Percentiles rank a stretch among this genome's conserved stretches.
Conservation (phyloP, 306 rosid genomes). For the Astragalus membranaceus region DNA sequence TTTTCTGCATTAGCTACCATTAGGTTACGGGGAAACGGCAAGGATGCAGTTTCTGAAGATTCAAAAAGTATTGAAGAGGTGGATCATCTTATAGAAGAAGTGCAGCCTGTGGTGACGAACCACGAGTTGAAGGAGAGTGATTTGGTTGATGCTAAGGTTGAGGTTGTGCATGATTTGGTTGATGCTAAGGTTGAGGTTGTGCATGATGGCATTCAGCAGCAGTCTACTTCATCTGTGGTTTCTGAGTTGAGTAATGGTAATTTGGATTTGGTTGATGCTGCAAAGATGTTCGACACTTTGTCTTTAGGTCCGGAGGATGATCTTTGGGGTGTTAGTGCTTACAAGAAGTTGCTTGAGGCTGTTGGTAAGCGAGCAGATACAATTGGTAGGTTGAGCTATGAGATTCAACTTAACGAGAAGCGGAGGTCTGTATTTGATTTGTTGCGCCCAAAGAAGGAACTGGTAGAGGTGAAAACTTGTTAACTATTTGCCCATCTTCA, state of each 20-base stretch:
- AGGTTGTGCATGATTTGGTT: no score
- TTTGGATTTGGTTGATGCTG: slow-evolving; percentile 36
- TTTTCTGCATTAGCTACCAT: slow-evolving; percentile 29
- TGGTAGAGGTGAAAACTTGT: slow-evolving; percentile 41
- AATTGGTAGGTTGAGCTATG: slow-evolving; percentile 31
- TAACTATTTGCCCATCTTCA: background rate
- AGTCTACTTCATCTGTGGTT: slow-evolving; percentile 39
- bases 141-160: no score
- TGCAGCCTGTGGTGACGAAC: slow-evolving; percentile 17
- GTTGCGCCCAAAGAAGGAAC: slow-evolving; percentile 45
- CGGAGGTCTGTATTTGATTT: slow-evolving; percentile 10
- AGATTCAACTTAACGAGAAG: slow-evolving; percentile 48
- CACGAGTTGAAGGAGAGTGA: slow-evolving; percentile 22
- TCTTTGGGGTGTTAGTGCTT: slow-evolving; percentile 28
- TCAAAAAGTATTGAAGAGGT: slow-evolving; percentile 44
- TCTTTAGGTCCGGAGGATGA: slow-evolving; percentile 23
- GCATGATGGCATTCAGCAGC: slow-evolving; percentile 25
- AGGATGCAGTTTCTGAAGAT: slow-evolving; percentile 41
- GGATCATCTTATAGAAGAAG: slow-evolving; percentile 36
- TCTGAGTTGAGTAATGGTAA: slow-evolving; percentile 35
- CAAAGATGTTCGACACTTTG: slow-evolving; percentile 31
- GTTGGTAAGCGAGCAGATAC: slow-evolving; percentile 23
- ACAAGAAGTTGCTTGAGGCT: slow-evolving; percentile 56
- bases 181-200: no score
- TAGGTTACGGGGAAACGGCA: slow-evolving; percentile 24